Evolutionary conservation across 257 asterid species (phyloP), one percentile per base, ranked within the genome.

Genomic region (Forsythia suspensa): DNA sequence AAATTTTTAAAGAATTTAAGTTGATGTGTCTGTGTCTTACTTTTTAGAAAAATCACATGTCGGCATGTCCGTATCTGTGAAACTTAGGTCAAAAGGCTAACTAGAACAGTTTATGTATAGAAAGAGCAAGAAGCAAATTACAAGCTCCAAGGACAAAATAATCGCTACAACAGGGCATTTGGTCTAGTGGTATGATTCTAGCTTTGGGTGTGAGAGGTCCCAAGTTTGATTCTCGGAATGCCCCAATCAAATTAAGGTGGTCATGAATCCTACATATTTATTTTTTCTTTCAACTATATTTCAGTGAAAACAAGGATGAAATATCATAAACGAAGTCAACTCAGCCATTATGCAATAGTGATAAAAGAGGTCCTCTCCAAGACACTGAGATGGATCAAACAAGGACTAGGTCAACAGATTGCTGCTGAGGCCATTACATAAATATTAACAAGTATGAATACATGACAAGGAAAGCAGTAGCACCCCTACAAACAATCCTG

Each of bases 161-260:
- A 29, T n/a, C 16, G 13, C 3, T 34, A 44, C 63, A 72, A 42
- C 43, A 7, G 97, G 90, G 92, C 90, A 90, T 87, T 90, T 87
- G 98, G 95, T 88, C 93, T 90, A 88, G 94, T 85, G 92, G 91
- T 85, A 92, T 88, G 93, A 91, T 90, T 91, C 96, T 87, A 84
- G 85, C 92, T 94, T 84, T 67, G 90, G 93, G 95, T 84, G 92
- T 91, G 91, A 84, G 91, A 85, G 94, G 96, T 85, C 92, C 88
- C 82, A 79, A 86, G 91, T 86, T 92, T 85, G 80, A 94, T 89
- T 87, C 92, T 89, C 87, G 90, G 92, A 91, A 89, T 90, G 95
- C 94, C 95, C 97, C 96, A 55, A 2, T 16, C 8, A 57, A n/a
- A 57, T 16, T 57, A 6, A n/a, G 8, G 29, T 18, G 29, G 3